Evolutionary conservation across 768 basidiomycete species (phyloP), one percentile per base, ranked within the genome.

Genomic region (Trametes villosa): DNA sequence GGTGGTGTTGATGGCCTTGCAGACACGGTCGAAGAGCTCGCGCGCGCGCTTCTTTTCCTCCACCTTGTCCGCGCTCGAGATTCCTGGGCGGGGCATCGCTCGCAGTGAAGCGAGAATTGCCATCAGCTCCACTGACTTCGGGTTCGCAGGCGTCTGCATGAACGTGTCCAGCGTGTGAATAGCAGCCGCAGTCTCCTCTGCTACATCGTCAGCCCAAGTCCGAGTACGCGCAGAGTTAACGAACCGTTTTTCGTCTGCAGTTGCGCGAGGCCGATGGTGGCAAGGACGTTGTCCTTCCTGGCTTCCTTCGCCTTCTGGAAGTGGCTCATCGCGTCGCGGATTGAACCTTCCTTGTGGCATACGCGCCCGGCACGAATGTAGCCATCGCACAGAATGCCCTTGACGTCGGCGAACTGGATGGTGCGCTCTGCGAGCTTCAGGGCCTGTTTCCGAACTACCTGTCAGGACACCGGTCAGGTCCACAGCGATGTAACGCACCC

Each of bases 381-480:
- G 3, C 94, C 90, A 67, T 97, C 96, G 0, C 92, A 89, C 29
- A 96, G 80, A 17, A 96, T 78, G 0, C 91, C 82, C 31, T 93
- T 79, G 0, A 91, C 94, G 67, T 98, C 96, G 0, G 96, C 91
- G 68, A 92, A 97, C 70, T 98, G 95, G 40, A 98, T 87, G 0
- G 95, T 90, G 52, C 95, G 85, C 68, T 98, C 97, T 24, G 94
- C 95, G 20, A 98, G 79, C 78, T 98, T 99, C 44, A 96, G 73
- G 0, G 94, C 93, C 87, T 94, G 38, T 26, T 8, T 4, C n/a
- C 12, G 13, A 15, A 22, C 15, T 18, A 9, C 7, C 9, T 24
- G 33, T 13, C n/a, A 31, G n/a, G 31, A 22, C 44, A 45, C 11
- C 24, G 7, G 34, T 8, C 20, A 24, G 3, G 2, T 51, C n/a